Evolutionary conservation across 768 basidiomycete species (phyloP), one percentile per base, ranked within the genome.

Genomic region (Rhodocollybia butyracea): DNA sequence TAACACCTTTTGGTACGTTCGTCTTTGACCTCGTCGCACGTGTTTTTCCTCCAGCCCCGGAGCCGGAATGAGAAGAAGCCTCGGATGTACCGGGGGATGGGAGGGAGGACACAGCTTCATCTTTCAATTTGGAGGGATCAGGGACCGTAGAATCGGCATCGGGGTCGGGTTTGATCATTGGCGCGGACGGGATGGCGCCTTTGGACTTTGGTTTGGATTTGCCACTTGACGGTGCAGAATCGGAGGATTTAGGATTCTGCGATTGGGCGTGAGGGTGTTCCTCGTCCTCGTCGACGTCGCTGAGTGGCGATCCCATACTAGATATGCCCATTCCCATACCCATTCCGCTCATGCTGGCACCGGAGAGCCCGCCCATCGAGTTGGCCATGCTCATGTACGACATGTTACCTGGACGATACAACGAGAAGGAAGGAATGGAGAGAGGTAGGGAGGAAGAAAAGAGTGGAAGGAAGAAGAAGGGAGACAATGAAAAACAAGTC

Each of bases 211-310:
- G n/a, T n/a, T n/a, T n/a, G n/a, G n/a, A n/a, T n/a, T n/a, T 40
- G 7, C 39, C 21, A 15, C 39, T 40, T 40, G 39, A 40, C 39
- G 17, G 7, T 40, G 8, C 39, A 19, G n/a, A 17, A 15, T 40
- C 22, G 13, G 21, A 22, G 21, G 11, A 4, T 8, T 24, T 42
- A 22, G 41, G 13, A 17, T 30, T 46, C 46, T 24, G 15, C 29
- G 13, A 29, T 27, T 29, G 19, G 10, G 26, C 43, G 11, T 42
- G 22, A 27, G 13, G 43, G 10, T 50, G 32, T 5, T 50, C 46
- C 32, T 48, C 30, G 15, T 48, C 48, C 34, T 50, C 48, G 21
- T 50, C 48, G 13, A 50, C 48, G 22, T 50, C 48, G 21, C 48
- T 50, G 8, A 50, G 22, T 17, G 48, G 48, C 1, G 48, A 50